Evolutionary conservation across 2,329 filamentous ascomycete species (phyloP), one percentile per base, ranked within the genome.

Genomic region (Onygenales sp.): DNA sequence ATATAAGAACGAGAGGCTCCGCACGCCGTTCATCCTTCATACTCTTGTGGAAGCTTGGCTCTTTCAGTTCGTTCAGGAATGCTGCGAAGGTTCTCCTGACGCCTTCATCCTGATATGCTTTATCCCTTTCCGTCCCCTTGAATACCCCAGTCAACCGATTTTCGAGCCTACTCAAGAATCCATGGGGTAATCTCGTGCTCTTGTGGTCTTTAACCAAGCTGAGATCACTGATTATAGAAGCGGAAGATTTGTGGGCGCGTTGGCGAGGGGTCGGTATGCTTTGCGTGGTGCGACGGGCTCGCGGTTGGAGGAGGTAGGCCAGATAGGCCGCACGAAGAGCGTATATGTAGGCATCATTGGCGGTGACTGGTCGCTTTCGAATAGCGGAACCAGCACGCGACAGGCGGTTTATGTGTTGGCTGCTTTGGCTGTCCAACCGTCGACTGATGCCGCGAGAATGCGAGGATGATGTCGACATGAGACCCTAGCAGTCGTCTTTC

Each of bases 71-170:
- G 55, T 92, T 96, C 67, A 96, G 86, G 58, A 95, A 95, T 59
- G 89, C 88, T 52, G 89, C 93, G 73, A 98, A 98, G 2, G 89
- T 94, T 57, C 92, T 82, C 73, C 95, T 96, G 59, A 98, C 85
- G 31, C 86, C 77, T n/a, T 87, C 78, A 74, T 98, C 93, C 65
- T 86, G 88, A 72, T 87, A 98, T 64, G 94, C 93, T 11, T 88
- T 89, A 65, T 92, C 80, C 61, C 78, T 84, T 72, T 97, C 93
- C 56, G 79, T 86, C 40, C 91, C 90, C 62, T 85, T 82, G 62
- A 97, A 73, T 50, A 95, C 86, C 34, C 85, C 85, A 54, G 87
- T 85, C 67, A 95, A 81, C 57, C 90, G 81, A 71, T 91, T 92
- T 64, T 87, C 84, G 55, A 88, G 71, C 61, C 83, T 82, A 51